These are phyloP conservation scores for Pythium utonaiense DNA, from an alignment of 352 stramenopile genomes.

Conservation along the genomic window DNA sequence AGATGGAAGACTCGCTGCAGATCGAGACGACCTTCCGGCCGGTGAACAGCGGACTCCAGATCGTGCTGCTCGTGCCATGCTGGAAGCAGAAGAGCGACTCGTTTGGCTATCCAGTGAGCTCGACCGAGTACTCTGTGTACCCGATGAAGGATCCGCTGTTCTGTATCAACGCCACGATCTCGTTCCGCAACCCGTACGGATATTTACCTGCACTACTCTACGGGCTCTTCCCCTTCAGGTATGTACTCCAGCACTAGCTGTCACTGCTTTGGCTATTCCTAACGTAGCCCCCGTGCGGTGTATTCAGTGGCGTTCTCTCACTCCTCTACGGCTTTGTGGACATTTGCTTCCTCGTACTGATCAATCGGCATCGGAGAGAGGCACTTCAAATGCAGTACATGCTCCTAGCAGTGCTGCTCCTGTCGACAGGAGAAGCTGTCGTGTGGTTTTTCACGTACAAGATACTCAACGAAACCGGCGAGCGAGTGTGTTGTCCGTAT, in stretches of 20 bases:
- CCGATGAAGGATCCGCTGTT: constrained; percentile 72
- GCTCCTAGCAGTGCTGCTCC: constrained; percentile 68
- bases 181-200: constrained; percentile 80
- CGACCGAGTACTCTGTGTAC: constrained; percentile 63
- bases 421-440: constrained; percentile 66
- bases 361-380: constrained; percentile 65
- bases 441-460: constrained; percentile 82
- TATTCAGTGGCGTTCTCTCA: constrained; percentile 54
- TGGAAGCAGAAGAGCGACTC: constrained; percentile 81
- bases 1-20: constrained; percentile 35
- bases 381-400: constrained; percentile 84
- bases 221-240: constrained; percentile 86
- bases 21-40: constrained; percentile 56
- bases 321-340: constrained; percentile 70
- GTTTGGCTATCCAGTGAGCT: constrained; percentile 76
- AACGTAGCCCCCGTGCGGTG: not conserved
- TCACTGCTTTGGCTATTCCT: not conserved
- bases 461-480: constrained; percentile 62
- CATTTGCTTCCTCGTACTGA: constrained; percentile 63
- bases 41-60: constrained; percentile 46
- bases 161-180: constrained; percentile 50
- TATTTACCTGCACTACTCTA: constrained; percentile 79
- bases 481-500: constrained; percentile 77
- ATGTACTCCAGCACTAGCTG: constrained; percentile 13
- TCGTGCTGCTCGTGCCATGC: constrained; percentile 66